These are phyloP conservation scores for Crithidia acanthocephali DNA, from an alignment of 208 protist genomes.

Conservation along the genomic window DNA sequence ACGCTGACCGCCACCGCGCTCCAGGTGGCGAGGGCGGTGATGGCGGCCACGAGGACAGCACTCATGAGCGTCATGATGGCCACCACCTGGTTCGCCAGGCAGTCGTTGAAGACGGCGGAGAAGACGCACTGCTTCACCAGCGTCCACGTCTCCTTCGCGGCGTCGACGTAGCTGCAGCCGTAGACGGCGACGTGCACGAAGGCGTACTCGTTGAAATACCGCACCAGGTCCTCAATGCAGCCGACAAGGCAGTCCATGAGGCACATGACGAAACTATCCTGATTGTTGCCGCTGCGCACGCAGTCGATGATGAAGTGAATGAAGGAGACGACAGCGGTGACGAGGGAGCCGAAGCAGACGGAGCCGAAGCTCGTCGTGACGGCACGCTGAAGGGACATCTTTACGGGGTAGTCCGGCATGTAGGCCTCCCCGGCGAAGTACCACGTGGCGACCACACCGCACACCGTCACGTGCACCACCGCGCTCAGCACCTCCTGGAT, in stretches of 20 bases:
- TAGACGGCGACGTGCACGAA: conserved; percentile 92
- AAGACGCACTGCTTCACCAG: conserved; percentile 73
- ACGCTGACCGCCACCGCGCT: conserved; percentile 22
- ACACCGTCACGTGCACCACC: conserved; percentile 74
- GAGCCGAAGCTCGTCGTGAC: conserved; percentile 85
- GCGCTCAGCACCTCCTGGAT: conserved; percentile 58
- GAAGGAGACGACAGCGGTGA: conserved; percentile 74
- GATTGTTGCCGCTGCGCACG: conserved; percentile 20
- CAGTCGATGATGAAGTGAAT: conserved; percentile 54
- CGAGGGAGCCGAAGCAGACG: conserved; percentile 88
- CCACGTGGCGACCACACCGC: conserved; percentile 84
- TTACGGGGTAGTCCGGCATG: conserved; percentile 62
- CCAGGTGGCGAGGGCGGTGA: conserved; percentile 36
- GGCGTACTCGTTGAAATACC: conserved; percentile 92
- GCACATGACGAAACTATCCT: conserved; percentile 55
- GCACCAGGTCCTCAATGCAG: conserved; percentile 62
- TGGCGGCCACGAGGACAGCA: conserved; percentile 26
- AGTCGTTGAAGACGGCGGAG: conserved; percentile 84
- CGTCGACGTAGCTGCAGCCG: conserved; percentile 84
- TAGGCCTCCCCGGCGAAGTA: conserved; percentile 78
- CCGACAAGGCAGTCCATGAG: conserved; percentile 56
- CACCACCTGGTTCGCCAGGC: conserved; percentile 48
- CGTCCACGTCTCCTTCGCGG: conserved; percentile 66
- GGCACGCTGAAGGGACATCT: conserved; percentile 67
- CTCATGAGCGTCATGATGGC: conserved; percentile 40